Percentiles rank a stretch among this genome's conserved stretches.
These are phyloP conservation scores for Aureococcus anophagefferens DNA, from an alignment of 108 stramenopile genomes.

Conservation along the genomic window DNA sequence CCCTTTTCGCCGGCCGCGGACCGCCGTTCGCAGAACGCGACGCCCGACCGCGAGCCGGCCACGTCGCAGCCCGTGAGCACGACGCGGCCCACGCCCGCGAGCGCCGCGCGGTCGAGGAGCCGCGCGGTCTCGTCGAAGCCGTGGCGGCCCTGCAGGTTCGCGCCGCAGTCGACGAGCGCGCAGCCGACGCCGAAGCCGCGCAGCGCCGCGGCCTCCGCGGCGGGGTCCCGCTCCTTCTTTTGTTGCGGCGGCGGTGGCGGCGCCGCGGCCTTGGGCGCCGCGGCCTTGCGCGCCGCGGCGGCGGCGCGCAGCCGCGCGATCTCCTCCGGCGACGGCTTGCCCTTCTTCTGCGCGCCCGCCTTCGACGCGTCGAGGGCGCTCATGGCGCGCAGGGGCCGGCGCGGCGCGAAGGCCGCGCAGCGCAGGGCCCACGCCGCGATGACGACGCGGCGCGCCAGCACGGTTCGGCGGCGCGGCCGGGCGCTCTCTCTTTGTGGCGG, in stretches of 20 bases:
- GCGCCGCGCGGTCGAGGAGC: slow-evolving; percentile 2
- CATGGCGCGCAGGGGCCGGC: too few species aligned
- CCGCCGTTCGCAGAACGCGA: not conserved
- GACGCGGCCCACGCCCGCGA: slow-evolving; percentile 8
- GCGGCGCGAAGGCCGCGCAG: too few species aligned
- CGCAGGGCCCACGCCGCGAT: too few species aligned
- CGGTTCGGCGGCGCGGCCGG: too few species aligned
- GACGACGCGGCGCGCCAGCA: too few species aligned
- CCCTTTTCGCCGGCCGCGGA: not conserved
- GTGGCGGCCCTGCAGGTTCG: slow-evolving; percentile 8
- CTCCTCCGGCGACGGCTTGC: not conserved
- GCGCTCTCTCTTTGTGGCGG: too few species aligned
- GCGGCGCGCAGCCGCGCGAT: not conserved
- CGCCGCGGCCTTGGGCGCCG: not conserved
- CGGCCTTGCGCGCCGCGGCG: not conserved
- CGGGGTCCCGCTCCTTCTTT: not conserved
- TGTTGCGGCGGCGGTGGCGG: too few species aligned
- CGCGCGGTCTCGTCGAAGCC: not conserved
- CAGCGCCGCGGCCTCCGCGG: not conserved
- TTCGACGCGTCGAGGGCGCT: not conserved
- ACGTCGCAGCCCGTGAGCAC: slow-evolving; percentile 14
- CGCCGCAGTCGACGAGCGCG: slow-evolving; percentile 3
- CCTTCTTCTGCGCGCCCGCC: too few species aligned
- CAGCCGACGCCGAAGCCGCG: not conserved
- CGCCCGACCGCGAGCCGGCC: not conserved